Evolutionary conservation across 768 basidiomycete species (phyloP).

Genomic region (Pleurotus tuoliensis): DNA sequence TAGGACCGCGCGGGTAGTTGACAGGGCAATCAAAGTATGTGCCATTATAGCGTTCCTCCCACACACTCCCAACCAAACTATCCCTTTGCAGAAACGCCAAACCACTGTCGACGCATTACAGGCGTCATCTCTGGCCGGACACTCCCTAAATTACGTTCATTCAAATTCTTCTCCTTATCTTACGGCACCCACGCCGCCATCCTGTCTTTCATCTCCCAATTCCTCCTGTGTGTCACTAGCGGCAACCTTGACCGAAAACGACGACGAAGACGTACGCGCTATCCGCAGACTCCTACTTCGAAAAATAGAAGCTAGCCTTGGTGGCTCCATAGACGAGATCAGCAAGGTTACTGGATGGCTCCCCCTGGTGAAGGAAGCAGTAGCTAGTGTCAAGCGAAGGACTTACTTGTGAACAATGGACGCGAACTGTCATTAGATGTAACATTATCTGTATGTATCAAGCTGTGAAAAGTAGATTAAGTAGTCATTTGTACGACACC

Average conservation of each 20-base stretch:
- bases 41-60: background rate
- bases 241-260: constrained; percentile 46
- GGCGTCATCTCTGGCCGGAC: constrained; percentile 15
- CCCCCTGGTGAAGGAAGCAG: constrained; percentile 59
- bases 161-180: constrained; percentile 14
- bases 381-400: constrained; percentile 51
- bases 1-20: constrained; percentile 54
- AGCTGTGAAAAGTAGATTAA: constrained; percentile 2
- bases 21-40: constrained; percentile 51
- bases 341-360: constrained; percentile 60
- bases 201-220: constrained; percentile 33
- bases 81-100: constrained; percentile 43
- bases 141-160: constrained; percentile 17
- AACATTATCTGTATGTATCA: constrained; percentile 7
- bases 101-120: constrained; percentile 40
- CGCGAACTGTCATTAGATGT: background rate
- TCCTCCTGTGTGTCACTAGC: constrained; percentile 46
- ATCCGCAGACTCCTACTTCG: constrained; percentile 61
- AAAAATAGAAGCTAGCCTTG: constrained; percentile 57
- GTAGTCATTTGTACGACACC: background rate
- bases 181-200: constrained; percentile 28
- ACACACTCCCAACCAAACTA: background rate
- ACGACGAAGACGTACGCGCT: constrained; percentile 61
- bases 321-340: constrained; percentile 59
- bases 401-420: constrained; percentile 34